A percentile compares a stretch with the other conserved stretches of the same genome.
Evolutionary conservation across 768 basidiomycete species (phyloP).

Genomic region (Hirschioporus abietinus): DNA sequence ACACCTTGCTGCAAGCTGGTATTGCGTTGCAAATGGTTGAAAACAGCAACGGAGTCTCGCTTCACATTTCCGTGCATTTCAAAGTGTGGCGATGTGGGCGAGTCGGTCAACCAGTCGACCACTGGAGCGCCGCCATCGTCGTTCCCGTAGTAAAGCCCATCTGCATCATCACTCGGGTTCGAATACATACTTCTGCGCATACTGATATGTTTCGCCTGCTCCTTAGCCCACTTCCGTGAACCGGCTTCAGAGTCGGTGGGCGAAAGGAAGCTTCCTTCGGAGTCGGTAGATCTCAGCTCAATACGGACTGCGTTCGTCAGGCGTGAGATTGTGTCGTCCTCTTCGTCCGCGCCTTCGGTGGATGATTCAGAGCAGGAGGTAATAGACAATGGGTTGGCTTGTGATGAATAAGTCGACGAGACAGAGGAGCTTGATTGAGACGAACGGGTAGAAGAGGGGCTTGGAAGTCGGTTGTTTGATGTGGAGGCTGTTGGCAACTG

Average conservation of each 20-base stretch:
- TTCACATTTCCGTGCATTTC: slow-evolving; percentile 3
- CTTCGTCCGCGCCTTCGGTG: neutral
- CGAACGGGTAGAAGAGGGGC: neutral
- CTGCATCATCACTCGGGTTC: neutral
- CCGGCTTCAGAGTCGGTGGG: slow-evolving; percentile 2
- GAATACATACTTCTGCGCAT: neutral
- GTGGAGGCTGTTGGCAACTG: neutral
- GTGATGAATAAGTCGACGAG: neutral
- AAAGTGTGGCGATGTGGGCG: neutral
- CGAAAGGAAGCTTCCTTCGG: neutral
- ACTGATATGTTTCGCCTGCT: neutral
- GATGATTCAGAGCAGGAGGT: slow-evolving; percentile 1
- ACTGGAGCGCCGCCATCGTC: neutral
- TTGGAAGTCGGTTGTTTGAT: neutral
- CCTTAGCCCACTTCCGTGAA: neutral
- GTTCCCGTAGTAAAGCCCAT: neutral
- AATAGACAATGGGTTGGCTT: neutral
- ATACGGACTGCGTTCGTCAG: neutral
- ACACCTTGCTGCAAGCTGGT: slow-evolving; percentile 19
- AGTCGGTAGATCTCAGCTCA: neutral
- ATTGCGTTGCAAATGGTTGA: slow-evolving; percentile 5
- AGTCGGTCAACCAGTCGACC: slow-evolving; percentile 4
- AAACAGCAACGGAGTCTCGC: slow-evolving; percentile 2
- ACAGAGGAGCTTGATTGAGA: slow-evolving; percentile 2
- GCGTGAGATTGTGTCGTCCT: neutral